Evolutionary conservation across 306 rosid genomes (phyloP), one percentile per base, ranked within the genome.

Genomic region (Vigna reflexopilosa): DNA sequence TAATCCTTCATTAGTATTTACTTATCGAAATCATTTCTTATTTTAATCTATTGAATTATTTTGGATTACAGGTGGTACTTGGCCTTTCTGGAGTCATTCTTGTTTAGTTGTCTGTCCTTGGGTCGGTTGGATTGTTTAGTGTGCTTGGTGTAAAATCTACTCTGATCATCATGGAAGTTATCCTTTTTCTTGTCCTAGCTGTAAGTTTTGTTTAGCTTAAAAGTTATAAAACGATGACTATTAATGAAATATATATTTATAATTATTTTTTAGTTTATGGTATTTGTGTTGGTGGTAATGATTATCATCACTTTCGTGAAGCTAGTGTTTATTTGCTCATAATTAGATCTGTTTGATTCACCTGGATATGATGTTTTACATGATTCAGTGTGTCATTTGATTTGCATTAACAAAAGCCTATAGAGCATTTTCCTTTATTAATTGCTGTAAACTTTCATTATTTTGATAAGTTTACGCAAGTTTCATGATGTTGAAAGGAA

Each of bases 131-230:
- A 57, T 84, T 87, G 81, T 95, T 95, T 78, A 95, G 99, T 78
- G 96, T 93, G 1, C 78, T 93, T 76, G 99, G 99, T 73, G 94
- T 91, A 47, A 91, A 95, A 84, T 95, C 99, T 59, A 95, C 99
- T 62, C 83, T 95, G 48, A 93, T 95, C 88, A 95, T 95, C 72
- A 93, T 95, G 97, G 97, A 95, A 93, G 99, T 95, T 76, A 95
- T 95, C 72, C 99, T 98, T 28, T 95, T 95, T 86, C 99, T 95
- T 85, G 96, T 95, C 83, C 89, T 95, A 57, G 99, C 99, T 69
- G 99, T 95, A 88, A 91, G 98, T 91, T 84, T 79, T 78, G 50
- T 51, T 77, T 75, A 81, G 36, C 78, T 45, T 54, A 55, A 42
- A 58, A 80, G 42, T 54, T 78, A n/a, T 34, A 36, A 62, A 61